Percentiles rank a stretch among this genome's conserved stretches.
Conservation (phyloP, 2,329 filamentous ascomycete genomes). For the Periconia macrospinosa region DNA sequence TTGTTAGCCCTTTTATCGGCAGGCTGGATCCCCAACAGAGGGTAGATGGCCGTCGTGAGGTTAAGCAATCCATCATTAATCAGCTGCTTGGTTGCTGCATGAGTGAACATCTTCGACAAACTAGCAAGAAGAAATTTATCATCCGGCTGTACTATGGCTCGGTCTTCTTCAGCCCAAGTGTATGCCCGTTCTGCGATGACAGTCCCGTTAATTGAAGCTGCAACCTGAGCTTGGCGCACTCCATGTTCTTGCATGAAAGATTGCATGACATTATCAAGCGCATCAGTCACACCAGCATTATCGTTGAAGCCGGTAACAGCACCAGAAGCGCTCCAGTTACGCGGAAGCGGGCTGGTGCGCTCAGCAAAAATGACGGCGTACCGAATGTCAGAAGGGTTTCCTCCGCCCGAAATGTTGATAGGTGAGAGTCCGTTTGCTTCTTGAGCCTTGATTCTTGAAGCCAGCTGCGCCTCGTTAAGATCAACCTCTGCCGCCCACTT, state of each 20-base stretch:
- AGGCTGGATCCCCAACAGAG: constrained; percentile 21
- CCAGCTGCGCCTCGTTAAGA: constrained; percentile 15
- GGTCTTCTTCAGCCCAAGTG: constrained; percentile 25
- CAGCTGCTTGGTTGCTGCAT: constrained; percentile 17
- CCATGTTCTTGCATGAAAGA: constrained; percentile 21
- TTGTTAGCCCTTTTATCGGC: constrained; percentile 16
- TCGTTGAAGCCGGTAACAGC: constrained; percentile 20
- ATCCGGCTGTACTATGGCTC: constrained; percentile 13
- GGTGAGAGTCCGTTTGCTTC: constrained; percentile 12
- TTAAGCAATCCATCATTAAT: constrained; percentile 16
- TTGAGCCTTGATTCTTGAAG: constrained; percentile 14
- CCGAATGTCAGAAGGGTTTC: constrained; percentile 2
- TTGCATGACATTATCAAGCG: constrained; percentile 16
- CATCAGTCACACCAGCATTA: constrained; percentile 11
- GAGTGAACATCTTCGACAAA: constrained; percentile 24
- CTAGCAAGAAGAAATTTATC: constrained; percentile 29
- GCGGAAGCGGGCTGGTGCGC: constrained; percentile 12
- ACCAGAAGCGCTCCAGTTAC: constrained; percentile 20
- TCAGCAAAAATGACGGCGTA: constrained; percentile 26
- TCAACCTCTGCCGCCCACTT: constrained; percentile 16
- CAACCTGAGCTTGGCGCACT: constrained; percentile 26
- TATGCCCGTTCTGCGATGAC: constrained; percentile 18
- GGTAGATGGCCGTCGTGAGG: constrained; percentile 18
- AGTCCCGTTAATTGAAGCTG: constrained; percentile 20
- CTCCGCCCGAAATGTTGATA: constrained; percentile 18